Conservation (phyloP, 331 rosid species). For the Rhamnella rubrinervis region DNA sequence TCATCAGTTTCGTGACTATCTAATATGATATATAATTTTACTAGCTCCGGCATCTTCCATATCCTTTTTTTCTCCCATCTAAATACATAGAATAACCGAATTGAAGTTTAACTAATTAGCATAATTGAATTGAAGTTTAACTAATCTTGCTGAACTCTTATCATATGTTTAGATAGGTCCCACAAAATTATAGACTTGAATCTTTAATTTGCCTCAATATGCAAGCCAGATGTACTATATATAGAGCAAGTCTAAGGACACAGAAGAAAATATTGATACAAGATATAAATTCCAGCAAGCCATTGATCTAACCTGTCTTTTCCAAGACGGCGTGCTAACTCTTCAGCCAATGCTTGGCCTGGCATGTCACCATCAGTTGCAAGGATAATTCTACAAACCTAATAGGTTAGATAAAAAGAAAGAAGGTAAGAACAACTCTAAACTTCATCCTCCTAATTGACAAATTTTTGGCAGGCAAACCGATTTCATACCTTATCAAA, state of each 20-base stretch:
- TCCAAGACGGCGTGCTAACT: slow-evolving; percentile 86
- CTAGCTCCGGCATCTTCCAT: too few relatives aligned
- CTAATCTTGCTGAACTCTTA: too few relatives aligned
- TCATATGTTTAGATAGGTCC: too few relatives aligned
- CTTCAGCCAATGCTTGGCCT: slow-evolving; percentile 87
- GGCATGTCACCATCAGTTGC: slow-evolving; percentile 85
- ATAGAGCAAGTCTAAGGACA: background rate
- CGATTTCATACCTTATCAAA: slow-evolving; percentile 62
- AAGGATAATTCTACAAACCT: slow-evolving; percentile 72
- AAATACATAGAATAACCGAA: too few relatives aligned
- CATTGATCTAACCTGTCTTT: slow-evolving; percentile 49
- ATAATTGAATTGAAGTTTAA: too few relatives aligned
- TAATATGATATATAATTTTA: too few relatives aligned
- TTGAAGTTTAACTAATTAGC: too few relatives aligned
- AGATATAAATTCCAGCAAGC: background rate
- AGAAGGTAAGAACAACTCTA: background rate
- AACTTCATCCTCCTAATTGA: background rate
- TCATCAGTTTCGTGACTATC: too few relatives aligned
- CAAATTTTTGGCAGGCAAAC: background rate
- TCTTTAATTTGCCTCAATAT: too few relatives aligned
- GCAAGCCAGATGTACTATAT: too few relatives aligned
- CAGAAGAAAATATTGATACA: background rate
- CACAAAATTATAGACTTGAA: too few relatives aligned
- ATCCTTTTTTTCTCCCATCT: too few relatives aligned
- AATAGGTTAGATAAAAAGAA: slow-evolving; percentile 10